A percentile compares a stretch with the other conserved stretches of the same genome.
These are phyloP conservation scores for Mortierella sp. DNA, from an alignment of 371 early-diverging fungal genomes.

Conservation along the genomic window DNA sequence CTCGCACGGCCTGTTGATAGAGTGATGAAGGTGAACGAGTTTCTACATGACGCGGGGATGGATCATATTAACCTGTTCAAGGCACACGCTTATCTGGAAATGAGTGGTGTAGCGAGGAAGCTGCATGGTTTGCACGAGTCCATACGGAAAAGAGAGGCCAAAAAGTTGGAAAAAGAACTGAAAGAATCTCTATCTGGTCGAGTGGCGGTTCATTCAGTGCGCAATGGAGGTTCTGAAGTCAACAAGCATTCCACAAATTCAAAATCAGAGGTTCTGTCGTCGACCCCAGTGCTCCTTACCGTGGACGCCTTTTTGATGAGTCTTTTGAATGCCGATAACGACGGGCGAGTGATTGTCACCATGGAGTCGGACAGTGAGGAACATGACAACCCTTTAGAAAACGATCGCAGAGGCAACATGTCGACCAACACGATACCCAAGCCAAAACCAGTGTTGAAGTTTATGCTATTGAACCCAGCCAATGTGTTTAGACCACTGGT, in stretches of 20 bases:
- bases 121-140: conserved; percentile 46
- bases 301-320: conserved; percentile 69
- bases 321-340: conserved; percentile 69
- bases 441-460: conserved; percentile 61
- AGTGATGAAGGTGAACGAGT: conserved; percentile 74
- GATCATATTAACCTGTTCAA: conserved; percentile 92
- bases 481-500: conserved; percentile 85
- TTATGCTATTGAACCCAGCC: conserved; percentile 88
- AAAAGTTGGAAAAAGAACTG: conserved; percentile 54
- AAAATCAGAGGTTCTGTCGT: conserved; percentile 5
- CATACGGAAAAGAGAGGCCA: conserved; percentile 26
- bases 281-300: conserved; percentile 60
- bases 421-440: conserved; percentile 18
- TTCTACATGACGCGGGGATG: conserved; percentile 72
- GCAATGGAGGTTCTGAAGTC: conserved; percentile 4
- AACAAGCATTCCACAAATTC: conserved; percentile 5
- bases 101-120: conserved; percentile 81
- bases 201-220: conserved; percentile 27
- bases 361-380: conserved; percentile 33
- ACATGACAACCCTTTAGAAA: conserved; percentile 4
- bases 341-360: conserved; percentile 75
- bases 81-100: conserved; percentile 75
- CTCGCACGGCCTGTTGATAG: conserved; percentile 31
- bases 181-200: conserved; percentile 25
- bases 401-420: neutral